Conservation (phyloP, 1,284 basidiomycete species). For the Coniophora puteana region DNA sequence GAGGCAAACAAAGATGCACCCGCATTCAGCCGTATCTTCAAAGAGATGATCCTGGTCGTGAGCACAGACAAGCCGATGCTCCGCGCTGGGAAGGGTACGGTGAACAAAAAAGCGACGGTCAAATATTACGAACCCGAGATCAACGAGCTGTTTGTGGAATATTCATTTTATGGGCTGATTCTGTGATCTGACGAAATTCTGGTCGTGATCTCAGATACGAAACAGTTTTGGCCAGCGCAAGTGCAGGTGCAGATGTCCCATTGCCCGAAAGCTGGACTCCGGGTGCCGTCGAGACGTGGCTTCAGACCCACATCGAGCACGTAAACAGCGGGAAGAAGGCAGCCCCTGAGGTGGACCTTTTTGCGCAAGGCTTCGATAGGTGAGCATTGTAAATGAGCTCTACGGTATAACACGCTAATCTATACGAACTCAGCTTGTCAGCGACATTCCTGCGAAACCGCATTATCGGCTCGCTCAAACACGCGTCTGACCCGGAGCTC, state of each 20-base stretch:
- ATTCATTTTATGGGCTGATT: neutral
- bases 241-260: slow-evolving; percentile 10
- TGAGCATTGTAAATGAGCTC: slow-evolving; percentile 9
- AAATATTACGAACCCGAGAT: slow-evolving; percentile 24
- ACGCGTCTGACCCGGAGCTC: slow-evolving; percentile 8
- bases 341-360: slow-evolving; percentile 15
- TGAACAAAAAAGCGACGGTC: slow-evolving; percentile 24
- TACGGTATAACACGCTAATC: neutral
- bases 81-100: slow-evolving; percentile 24
- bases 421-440: slow-evolving; percentile 13
- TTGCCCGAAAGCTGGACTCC: slow-evolving; percentile 17
- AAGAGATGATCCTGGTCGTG: slow-evolving; percentile 27
- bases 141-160: slow-evolving; percentile 16
- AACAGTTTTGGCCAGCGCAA: slow-evolving; percentile 14
- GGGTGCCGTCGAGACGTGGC: slow-evolving; percentile 19
- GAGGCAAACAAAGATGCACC: slow-evolving; percentile 30
- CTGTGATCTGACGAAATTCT: neutral
- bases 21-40: slow-evolving; percentile 30
- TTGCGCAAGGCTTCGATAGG: slow-evolving; percentile 28
- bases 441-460: slow-evolving; percentile 22
- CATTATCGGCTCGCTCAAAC: slow-evolving; percentile 15
- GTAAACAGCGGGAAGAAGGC: slow-evolving; percentile 17
- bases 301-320: slow-evolving; percentile 19
- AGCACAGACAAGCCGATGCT: slow-evolving; percentile 21
- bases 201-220: slow-evolving; percentile 12